A percentile compares a stretch with the other conserved stretches of the same genome.
Evolutionary conservation across 1,284 basidiomycete genomes (phyloP).

Genomic region (Tremellales sp.): DNA sequence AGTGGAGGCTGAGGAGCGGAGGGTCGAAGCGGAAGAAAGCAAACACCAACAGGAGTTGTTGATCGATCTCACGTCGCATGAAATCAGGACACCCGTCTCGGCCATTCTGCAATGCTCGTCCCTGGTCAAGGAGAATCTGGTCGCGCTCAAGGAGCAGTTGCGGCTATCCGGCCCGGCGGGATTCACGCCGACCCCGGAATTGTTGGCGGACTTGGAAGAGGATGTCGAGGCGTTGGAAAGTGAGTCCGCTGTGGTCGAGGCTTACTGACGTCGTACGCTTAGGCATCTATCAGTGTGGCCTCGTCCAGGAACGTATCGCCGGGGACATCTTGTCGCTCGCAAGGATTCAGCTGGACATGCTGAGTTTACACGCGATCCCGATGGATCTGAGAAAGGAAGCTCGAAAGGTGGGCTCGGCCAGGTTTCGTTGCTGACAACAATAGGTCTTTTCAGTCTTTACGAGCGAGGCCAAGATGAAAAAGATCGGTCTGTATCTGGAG

Average conservation of each 20-base stretch:
- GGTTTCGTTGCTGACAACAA: not conserved
- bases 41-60: slow-evolving; percentile 45
- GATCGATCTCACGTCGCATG: slow-evolving; percentile 47
- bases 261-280: slow-evolving; percentile 1
- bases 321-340: slow-evolving; percentile 50
- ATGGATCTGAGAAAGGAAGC: slow-evolving; percentile 45
- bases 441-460: slow-evolving; percentile 33
- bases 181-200: slow-evolving; percentile 36
- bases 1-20: slow-evolving; percentile 34
- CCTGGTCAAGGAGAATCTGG: slow-evolving; percentile 44
- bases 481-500: slow-evolving; percentile 29
- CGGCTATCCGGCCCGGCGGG: slow-evolving; percentile 14
- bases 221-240: slow-evolving; percentile 45
- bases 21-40: slow-evolving; percentile 40
- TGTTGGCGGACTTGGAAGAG: slow-evolving; percentile 44
- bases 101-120: slow-evolving; percentile 46
- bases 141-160: slow-evolving; percentile 36
- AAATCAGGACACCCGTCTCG: slow-evolving; percentile 45
- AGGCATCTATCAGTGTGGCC: slow-evolving; percentile 43
- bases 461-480: slow-evolving; percentile 37
- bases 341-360: slow-evolving; percentile 48
- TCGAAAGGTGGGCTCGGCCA: slow-evolving; percentile 24
- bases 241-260: slow-evolving; percentile 9
- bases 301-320: slow-evolving; percentile 50
- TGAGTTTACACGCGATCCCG: slow-evolving; percentile 39